phyloP scores from a whole-genome alignment of 2,329 filamentous ascomycete species.

The Aureobasidium leucospermi region DNA sequence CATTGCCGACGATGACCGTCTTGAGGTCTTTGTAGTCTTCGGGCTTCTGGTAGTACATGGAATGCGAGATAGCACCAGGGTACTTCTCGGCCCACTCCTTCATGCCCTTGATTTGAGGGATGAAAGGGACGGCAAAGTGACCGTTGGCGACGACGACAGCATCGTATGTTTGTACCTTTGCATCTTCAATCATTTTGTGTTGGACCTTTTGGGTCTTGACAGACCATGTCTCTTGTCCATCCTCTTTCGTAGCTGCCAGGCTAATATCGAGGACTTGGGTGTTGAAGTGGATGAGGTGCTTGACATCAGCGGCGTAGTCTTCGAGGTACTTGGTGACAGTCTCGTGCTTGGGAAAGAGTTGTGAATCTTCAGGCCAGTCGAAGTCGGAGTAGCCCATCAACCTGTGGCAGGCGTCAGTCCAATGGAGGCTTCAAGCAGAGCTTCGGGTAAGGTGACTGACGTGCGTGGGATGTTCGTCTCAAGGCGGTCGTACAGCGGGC shows the following conservation, averaged over 20 bases:
- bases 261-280: slow-evolving; percentile 60
- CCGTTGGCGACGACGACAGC: slow-evolving; percentile 42
- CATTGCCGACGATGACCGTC: slow-evolving; percentile 76
- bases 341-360: slow-evolving; percentile 67
- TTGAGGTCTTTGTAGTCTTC: slow-evolving; percentile 54
- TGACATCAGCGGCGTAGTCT: slow-evolving; percentile 61
- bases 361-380: slow-evolving; percentile 43
- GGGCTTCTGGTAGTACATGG: slow-evolving; percentile 69
- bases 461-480: slow-evolving; percentile 78
- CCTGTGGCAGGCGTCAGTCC: slow-evolving; percentile 68
- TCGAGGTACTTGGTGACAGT: slow-evolving; percentile 68
- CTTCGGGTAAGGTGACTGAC: slow-evolving; percentile 49
- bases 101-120: slow-evolving; percentile 36
- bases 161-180: slow-evolving; percentile 38
- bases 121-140: slow-evolving; percentile 40
- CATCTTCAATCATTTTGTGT: slow-evolving; percentile 27
- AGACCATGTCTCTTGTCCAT: slow-evolving; percentile 46
- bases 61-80: slow-evolving; percentile 41
- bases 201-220: slow-evolving; percentile 48
- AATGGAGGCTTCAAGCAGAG: slow-evolving; percentile 67
- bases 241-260: slow-evolving; percentile 17
- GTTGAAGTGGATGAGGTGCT: slow-evolving; percentile 60
- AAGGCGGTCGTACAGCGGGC: slow-evolving; percentile 72
- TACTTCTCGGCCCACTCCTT: slow-evolving; percentile 32
- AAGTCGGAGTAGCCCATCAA: slow-evolving; percentile 76